Evolutionary conservation across 768 basidiomycete genomes (phyloP).

Genomic region (Tephrocybe sp.): DNA sequence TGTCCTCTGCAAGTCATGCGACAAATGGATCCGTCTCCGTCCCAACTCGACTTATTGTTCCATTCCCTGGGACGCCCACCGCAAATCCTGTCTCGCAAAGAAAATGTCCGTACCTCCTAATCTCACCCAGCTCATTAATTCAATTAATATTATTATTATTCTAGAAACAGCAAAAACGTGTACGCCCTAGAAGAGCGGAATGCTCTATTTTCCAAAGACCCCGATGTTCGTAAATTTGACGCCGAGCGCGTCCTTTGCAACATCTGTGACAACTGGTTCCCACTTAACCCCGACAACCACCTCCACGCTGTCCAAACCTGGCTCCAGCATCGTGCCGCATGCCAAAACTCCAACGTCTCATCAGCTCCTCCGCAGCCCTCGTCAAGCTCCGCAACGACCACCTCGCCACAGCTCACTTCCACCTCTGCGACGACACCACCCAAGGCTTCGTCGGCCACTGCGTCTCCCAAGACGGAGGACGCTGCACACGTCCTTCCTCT

Average conservation of each 20-base stretch:
- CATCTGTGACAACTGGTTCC: constrained; percentile 67
- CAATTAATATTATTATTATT: constrained; percentile 2
- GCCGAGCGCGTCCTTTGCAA: constrained; percentile 69
- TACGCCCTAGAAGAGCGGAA: constrained; percentile 62
- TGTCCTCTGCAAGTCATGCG: constrained; percentile 74
- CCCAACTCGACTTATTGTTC: constrained; percentile 86
- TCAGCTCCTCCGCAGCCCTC: background rate
- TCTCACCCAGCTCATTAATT: too few species aligned
- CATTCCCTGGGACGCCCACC: constrained; percentile 86
- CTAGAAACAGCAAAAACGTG: constrained; percentile 45
- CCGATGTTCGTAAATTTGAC: constrained; percentile 73
- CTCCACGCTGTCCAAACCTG: constrained; percentile 60
- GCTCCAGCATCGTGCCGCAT: constrained; percentile 58
- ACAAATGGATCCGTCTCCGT: constrained; percentile 84
- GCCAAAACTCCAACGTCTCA: constrained; percentile 36
- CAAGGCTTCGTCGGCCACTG: constrained; percentile 2
- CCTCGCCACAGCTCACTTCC: constrained; percentile 5
- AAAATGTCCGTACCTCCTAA: constrained; percentile 51
- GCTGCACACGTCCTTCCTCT: constrained; percentile 7
- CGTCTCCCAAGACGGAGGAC: constrained; percentile 9
- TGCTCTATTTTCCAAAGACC: constrained; percentile 57
- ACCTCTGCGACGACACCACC: background rate
- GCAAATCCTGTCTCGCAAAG: constrained; percentile 79
- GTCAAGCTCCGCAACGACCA: background rate
- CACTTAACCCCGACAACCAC: constrained; percentile 58